phyloP scores from a whole-genome alignment of 2,329 filamentous ascomycete species.

The Aspergillus sp. region DNA sequence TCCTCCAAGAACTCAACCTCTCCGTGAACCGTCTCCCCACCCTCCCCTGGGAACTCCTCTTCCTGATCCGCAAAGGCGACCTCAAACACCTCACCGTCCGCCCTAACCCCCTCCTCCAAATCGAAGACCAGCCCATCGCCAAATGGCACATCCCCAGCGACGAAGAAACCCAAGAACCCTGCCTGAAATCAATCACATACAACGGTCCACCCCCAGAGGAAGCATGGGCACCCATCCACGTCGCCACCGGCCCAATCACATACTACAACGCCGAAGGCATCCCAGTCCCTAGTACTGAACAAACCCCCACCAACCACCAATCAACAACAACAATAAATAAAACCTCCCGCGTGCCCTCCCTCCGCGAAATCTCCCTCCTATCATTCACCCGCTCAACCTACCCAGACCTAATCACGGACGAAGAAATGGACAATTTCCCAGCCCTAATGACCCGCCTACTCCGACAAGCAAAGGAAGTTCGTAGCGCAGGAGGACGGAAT shows the following conservation, averaged over 20 bases:
- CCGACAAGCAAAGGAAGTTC: constrained; percentile 35
- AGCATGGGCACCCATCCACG: constrained; percentile 38
- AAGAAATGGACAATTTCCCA: constrained; percentile 38
- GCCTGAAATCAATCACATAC: constrained; percentile 24
- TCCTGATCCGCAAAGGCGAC: constrained; percentile 40
- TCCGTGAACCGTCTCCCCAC: constrained; percentile 45
- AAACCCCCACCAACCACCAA: no score
- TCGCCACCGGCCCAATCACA: constrained; percentile 37
- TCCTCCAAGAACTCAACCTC: constrained; percentile 49
- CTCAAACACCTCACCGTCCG: constrained; percentile 41
- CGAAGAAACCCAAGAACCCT: background rate
- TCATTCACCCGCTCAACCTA: constrained; percentile 39
- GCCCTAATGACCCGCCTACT: constrained; percentile 39
- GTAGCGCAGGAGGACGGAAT: constrained; percentile 37
- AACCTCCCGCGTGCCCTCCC: constrained; percentile 24
- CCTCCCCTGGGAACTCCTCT: constrained; percentile 50
- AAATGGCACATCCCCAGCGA: constrained; percentile 33
- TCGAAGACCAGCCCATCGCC: constrained; percentile 33
- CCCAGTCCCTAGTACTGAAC: no score
- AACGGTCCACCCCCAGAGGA: constrained; percentile 30
- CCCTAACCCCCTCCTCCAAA: constrained; percentile 43
- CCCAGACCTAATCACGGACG: constrained; percentile 39
- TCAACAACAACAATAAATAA: no score
- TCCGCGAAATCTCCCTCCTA: constrained; percentile 47
- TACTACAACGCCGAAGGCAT: constrained; percentile 40